A percentile compares a stretch with the other conserved stretches of the same genome.
Evolutionary conservation across 1,139 yeast species (phyloP).

Genomic region (Debaryomycetaceae sp.): DNA sequence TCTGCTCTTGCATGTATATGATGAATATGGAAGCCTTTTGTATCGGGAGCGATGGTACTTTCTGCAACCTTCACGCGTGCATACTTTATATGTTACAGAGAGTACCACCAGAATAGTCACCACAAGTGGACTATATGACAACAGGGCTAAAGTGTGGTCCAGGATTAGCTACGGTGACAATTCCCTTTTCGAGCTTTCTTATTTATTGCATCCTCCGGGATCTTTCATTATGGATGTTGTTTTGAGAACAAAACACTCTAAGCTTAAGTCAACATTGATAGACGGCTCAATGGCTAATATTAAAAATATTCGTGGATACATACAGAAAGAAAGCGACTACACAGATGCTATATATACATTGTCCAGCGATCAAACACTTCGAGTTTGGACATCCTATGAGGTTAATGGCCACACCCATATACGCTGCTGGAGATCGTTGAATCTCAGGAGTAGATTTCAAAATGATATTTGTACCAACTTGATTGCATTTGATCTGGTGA

Average conservation of each 20-base stretch:
- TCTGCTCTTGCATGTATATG: constrained; percentile 50
- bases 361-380: constrained; percentile 51
- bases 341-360: constrained; percentile 57
- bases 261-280: constrained; percentile 9
- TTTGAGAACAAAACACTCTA: constrained; percentile 41
- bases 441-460: constrained; percentile 29
- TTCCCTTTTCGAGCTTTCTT: constrained; percentile 67
- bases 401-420: constrained; percentile 55
- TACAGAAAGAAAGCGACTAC: constrained; percentile 26
- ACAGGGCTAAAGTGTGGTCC: constrained; percentile 74
- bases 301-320: constrained; percentile 35
- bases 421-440: constrained; percentile 57
- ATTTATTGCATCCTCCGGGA: constrained; percentile 56
- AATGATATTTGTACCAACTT: constrained; percentile 35
- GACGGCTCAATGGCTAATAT: constrained; percentile 39
- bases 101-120: constrained; percentile 64
- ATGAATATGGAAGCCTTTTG: constrained; percentile 40
- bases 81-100: constrained; percentile 53
- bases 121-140: constrained; percentile 59
- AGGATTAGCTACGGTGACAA: constrained; percentile 66
- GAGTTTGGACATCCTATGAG: constrained; percentile 76
- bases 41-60: constrained; percentile 51
- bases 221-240: constrained; percentile 50
- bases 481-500: constrained; percentile 16
- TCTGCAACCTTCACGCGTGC: constrained; percentile 56